Percentiles rank a stretch among this genome's conserved stretches.
These are phyloP conservation scores for Xerocomus potaroensis DNA, from an alignment of 768 basidiomycete species.

Conservation along the genomic window DNA sequence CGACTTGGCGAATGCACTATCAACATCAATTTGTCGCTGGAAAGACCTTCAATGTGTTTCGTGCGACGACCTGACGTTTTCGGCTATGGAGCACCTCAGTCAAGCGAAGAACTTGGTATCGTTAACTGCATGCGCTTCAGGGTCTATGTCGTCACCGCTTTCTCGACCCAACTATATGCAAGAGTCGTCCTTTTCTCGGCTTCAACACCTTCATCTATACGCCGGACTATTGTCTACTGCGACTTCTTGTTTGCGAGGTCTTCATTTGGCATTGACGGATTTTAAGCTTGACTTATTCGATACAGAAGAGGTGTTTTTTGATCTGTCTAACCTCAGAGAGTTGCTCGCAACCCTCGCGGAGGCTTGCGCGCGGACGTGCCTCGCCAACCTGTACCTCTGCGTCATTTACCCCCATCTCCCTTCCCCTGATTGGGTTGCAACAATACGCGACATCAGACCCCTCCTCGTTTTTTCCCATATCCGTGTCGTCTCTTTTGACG, in stretches of 20 bases:
- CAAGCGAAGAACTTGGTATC: slow-evolving; percentile 12
- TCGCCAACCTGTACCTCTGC: slow-evolving; percentile 11
- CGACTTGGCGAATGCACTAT: slow-evolving; percentile 12
- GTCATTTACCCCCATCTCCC: slow-evolving; percentile 13
- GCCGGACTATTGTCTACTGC: slow-evolving; percentile 10
- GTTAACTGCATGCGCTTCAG: slow-evolving; percentile 12
- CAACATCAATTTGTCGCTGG: slow-evolving; percentile 19
- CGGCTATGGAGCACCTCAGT: slow-evolving; percentile 19
- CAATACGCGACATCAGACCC: slow-evolving; percentile 11
- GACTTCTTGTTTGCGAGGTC: slow-evolving; percentile 2
- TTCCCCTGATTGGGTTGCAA: not conserved
- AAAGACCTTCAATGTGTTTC: slow-evolving; percentile 14
- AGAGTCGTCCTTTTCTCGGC: slow-evolving; percentile 4
- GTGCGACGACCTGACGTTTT: slow-evolving; percentile 18
- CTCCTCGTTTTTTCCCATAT: slow-evolving; percentile 14
- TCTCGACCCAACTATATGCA: not conserved
- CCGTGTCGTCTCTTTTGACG: slow-evolving; percentile 13
- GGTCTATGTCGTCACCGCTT: slow-evolving; percentile 8
- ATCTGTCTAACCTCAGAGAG: slow-evolving; percentile 5
- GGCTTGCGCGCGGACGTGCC: slow-evolving; percentile 11
- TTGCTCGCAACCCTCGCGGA: slow-evolving; percentile 8
- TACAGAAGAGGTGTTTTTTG: slow-evolving; percentile 8
- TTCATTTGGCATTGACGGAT: slow-evolving; percentile 12
- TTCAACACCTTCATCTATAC: slow-evolving; percentile 20
- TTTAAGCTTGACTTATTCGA: slow-evolving; percentile 23